These are phyloP conservation scores for Colletotrichum sublineola DNA, from an alignment of 2,329 filamentous ascomycete species.

Conservation along the genomic window DNA sequence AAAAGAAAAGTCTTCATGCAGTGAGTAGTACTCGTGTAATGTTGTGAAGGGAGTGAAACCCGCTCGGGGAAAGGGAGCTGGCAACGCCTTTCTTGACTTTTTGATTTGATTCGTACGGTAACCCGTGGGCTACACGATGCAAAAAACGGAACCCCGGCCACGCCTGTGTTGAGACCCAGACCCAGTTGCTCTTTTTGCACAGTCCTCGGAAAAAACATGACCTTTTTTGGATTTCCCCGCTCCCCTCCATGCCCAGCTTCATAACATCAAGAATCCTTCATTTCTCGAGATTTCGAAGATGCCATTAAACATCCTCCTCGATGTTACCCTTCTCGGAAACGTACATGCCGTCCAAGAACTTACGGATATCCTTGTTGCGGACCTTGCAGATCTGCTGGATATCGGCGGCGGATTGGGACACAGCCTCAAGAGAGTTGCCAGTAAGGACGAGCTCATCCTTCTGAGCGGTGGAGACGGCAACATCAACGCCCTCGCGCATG, in stretches of 20 bases:
- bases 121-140: constrained; percentile 16
- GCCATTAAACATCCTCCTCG: constrained; percentile 72
- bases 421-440: constrained; percentile 96
- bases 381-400: constrained; percentile 99
- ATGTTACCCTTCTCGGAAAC: constrained; percentile 99
- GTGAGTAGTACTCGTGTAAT: not conserved
- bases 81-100: constrained; percentile 19
- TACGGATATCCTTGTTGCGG: constrained; percentile 99
- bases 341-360: constrained; percentile 99
- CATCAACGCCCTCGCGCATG: constrained; percentile 91
- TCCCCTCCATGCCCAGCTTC: constrained; percentile 12
- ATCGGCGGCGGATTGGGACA: constrained; percentile 98
- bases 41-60: not conserved
- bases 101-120: constrained; percentile 25
- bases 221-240: constrained; percentile 21
- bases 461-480: constrained; percentile 89
- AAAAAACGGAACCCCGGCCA: constrained; percentile 22
- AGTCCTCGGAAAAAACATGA: constrained; percentile 20
- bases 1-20: constrained; percentile 11
- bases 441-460: constrained; percentile 97
- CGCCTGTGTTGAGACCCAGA: constrained; percentile 25
- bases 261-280: constrained; percentile 9
- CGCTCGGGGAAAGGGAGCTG: constrained; percentile 13
- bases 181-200: constrained; percentile 16
- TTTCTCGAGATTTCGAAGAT: not conserved